Evolutionary conservation across 2,329 filamentous ascomycete species (phyloP).

Genomic region (Phialocephala sp.): DNA sequence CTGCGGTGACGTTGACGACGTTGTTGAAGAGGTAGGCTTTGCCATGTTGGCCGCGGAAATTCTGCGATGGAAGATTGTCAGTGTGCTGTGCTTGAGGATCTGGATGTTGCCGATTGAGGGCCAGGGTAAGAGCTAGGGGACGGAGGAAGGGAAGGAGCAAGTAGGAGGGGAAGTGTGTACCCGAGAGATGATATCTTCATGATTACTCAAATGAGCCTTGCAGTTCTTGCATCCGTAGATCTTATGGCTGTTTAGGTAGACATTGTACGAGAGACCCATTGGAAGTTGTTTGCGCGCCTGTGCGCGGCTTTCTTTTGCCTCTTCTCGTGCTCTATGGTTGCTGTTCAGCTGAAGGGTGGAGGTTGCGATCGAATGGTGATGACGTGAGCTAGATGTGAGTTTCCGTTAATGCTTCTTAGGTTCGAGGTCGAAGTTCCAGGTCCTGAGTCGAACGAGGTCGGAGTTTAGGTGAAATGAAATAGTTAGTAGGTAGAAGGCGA

Average conservation of each 20-base stretch:
- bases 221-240: conserved; percentile 94
- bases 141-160: conserved; percentile 24
- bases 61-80: conserved; percentile 57
- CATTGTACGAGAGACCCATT: conserved; percentile 92
- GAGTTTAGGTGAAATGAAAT: background rate
- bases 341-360: background rate
- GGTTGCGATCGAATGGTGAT: background rate
- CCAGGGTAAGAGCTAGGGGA: conserved; percentile 14
- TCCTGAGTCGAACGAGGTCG: background rate
- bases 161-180: conserved; percentile 53
- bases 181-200: conserved; percentile 93
- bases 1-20: conserved; percentile 88
- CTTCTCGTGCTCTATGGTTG: background rate
- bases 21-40: conserved; percentile 96
- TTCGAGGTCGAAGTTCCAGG: background rate
- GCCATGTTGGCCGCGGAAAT: conserved; percentile 97
- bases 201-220: conserved; percentile 94
- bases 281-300: conserved; percentile 10
- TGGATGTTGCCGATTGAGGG: conserved; percentile 46
- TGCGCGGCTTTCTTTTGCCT: conserved; percentile 2
- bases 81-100: conserved; percentile 41
- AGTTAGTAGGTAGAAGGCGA: background rate
- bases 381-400: background rate
- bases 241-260: conserved; percentile 83
- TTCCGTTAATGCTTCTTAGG: background rate